Conservation (phyloP, 2,329 filamentous ascomycete species). For the Leptodontidium sp. region DNA sequence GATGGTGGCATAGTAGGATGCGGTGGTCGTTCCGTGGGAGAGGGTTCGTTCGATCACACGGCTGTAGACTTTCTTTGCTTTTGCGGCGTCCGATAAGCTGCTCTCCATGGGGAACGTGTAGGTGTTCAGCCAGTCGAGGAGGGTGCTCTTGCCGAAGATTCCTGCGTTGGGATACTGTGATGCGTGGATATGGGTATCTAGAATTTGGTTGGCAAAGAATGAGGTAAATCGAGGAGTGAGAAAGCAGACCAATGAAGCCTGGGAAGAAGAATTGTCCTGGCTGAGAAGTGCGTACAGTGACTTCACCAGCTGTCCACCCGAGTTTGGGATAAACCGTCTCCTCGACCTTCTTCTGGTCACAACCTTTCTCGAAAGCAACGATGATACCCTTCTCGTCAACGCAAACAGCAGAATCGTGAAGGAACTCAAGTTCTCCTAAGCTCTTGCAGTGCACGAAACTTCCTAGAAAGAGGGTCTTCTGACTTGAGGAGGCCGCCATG, state of each 20-base stretch:
- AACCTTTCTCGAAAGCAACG: constrained; percentile 43
- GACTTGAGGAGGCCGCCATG: constrained; percentile 15
- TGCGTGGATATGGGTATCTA: constrained; percentile 95
- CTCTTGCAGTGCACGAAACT: constrained; percentile 66
- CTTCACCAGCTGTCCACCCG: constrained; percentile 46
- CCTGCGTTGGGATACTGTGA: constrained; percentile 94
- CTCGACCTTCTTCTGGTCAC: constrained; percentile 46
- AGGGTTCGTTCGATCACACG: constrained; percentile 83
- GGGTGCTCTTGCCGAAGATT: constrained; percentile 91
- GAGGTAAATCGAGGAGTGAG: constrained; percentile 3
- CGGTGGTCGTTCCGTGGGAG: constrained; percentile 89
- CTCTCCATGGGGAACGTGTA: constrained; percentile 96
- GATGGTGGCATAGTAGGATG: constrained; percentile 93
- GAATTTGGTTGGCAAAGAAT: constrained; percentile 36
- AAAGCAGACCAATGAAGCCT: constrained; percentile 73
- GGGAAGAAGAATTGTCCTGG: constrained; percentile 81
- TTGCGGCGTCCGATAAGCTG: constrained; percentile 69
- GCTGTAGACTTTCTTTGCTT: constrained; percentile 76
- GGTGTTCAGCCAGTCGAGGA: constrained; percentile 90
- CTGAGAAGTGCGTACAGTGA: constrained; percentile 37
- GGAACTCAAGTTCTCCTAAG: constrained; percentile 57
- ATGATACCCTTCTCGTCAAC: constrained; percentile 62
- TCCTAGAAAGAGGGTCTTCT: constrained; percentile 60
- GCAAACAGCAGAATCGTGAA: constrained; percentile 55
- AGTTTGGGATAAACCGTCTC: constrained; percentile 44